Conservation (phyloP, 352 stramenopile species). For the Pythium chondricola region DNA sequence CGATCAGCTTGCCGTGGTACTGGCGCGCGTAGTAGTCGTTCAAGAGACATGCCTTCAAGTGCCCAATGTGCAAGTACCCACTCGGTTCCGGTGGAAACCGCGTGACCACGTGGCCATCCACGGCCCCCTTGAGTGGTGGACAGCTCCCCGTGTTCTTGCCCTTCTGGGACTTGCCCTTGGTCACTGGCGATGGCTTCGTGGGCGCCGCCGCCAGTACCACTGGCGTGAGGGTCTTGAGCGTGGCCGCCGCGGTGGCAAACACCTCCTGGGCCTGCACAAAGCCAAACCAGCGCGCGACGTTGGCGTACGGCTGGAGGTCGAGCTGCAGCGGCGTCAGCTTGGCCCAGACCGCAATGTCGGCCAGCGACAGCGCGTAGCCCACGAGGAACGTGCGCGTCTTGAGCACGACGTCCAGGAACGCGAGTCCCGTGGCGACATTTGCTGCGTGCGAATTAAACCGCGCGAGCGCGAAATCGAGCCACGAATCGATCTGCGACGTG, state of each 20-base stretch:
- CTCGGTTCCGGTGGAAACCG: slow-evolving; percentile 98
- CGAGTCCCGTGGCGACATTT: slow-evolving; percentile 34
- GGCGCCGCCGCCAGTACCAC: slow-evolving; percentile 8
- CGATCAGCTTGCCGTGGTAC: slow-evolving; percentile 97
- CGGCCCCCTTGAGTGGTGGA: slow-evolving; percentile 91
- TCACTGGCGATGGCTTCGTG: no score
- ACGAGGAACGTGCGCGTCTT: slow-evolving; percentile 92
- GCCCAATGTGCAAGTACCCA: slow-evolving; percentile 99
- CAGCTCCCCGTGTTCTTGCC: slow-evolving; percentile 87
- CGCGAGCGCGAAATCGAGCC: slow-evolving; percentile 90
- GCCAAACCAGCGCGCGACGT: slow-evolving; percentile 72
- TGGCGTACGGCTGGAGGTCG: slow-evolving; percentile 40
- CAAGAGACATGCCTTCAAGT: slow-evolving; percentile 99
- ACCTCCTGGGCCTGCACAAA: slow-evolving; percentile 54
- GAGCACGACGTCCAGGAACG: slow-evolving; percentile 88
- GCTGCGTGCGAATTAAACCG: slow-evolving; percentile 32
- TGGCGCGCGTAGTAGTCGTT: slow-evolving; percentile 99
- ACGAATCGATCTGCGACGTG: slow-evolving; percentile 84
- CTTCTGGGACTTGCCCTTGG: slow-evolving; percentile 36
- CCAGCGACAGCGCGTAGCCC: slow-evolving; percentile 90
- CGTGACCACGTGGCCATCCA: slow-evolving; percentile 94
- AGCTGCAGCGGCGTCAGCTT: slow-evolving; percentile 44
- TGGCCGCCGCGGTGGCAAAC: slow-evolving; percentile 43
- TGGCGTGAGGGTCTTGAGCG: slow-evolving; percentile 46
- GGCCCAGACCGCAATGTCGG: slow-evolving; percentile 93